Evolutionary conservation across 345 rosid species (phyloP).

Genomic region (Boechera retrofracta): DNA sequence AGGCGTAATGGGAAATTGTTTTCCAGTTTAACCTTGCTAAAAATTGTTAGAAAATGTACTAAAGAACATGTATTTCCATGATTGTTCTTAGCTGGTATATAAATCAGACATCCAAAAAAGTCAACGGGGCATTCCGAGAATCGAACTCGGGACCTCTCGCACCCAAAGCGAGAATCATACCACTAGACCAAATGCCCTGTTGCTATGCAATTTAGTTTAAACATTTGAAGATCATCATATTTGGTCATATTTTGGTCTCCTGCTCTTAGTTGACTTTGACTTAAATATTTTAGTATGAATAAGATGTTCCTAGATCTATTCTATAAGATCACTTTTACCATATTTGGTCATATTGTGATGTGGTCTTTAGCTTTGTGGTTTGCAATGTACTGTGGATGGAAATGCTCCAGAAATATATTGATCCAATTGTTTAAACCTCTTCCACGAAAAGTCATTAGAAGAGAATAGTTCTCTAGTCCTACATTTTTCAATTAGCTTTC

Average conservation of each 20-base stretch:
- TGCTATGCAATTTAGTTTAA: background rate
- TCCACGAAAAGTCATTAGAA: background rate
- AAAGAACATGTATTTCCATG: background rate
- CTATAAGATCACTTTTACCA: background rate
- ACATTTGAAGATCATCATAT: background rate
- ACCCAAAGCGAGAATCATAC: constrained; percentile 91
- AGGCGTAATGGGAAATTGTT: background rate
- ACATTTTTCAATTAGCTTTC: background rate
- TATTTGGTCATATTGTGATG: background rate
- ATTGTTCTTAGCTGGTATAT: background rate
- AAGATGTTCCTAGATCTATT: background rate
- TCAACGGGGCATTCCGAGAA: constrained; percentile 70
- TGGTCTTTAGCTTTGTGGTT: background rate
- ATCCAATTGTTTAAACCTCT: background rate
- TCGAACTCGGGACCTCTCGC: constrained; percentile 80
- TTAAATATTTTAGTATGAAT: background rate
- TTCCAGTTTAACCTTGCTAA: background rate
- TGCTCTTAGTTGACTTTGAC: background rate
- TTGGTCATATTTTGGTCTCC: background rate
- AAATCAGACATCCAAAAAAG: constrained; percentile 11
- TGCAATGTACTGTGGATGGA: background rate
- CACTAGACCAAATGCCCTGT: constrained; percentile 80
- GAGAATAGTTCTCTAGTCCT: background rate
- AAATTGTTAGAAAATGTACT: background rate
- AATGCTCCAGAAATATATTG: background rate